These are phyloP conservation scores for Heteromeles arbutifolia DNA, from an alignment of 306 rosid species.

Conservation along the genomic window DNA sequence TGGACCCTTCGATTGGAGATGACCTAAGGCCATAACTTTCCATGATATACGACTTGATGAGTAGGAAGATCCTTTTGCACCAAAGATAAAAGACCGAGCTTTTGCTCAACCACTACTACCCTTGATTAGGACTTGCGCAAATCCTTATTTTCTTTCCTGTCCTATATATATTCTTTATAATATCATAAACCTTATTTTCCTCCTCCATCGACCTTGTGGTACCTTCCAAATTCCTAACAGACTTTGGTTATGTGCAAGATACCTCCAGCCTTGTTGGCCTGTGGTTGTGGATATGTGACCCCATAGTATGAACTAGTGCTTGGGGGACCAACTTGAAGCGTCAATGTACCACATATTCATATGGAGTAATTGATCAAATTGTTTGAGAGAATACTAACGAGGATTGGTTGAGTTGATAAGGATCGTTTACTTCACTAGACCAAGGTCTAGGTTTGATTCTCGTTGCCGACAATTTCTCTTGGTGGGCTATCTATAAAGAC, in stretches of 20 bases:
- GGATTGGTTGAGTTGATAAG: no score
- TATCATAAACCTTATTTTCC: background rate
- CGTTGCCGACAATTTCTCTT: no score
- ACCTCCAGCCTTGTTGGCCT: background rate
- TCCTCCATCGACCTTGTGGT: slow-evolving; percentile 6
- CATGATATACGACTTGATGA: background rate
- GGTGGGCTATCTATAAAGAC: no score
- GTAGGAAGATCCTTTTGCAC: background rate
- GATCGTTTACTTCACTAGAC: no score
- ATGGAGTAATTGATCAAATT: background rate
- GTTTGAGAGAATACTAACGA: background rate
- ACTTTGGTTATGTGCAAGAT: background rate
- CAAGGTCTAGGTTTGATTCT: no score
- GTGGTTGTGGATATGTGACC: background rate
- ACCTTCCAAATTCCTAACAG: background rate
- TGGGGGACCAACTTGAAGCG: background rate
- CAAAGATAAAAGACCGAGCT: background rate
- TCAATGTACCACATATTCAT: background rate
- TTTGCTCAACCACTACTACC: background rate
- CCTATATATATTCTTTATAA: background rate
- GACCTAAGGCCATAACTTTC: background rate
- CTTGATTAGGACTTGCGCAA: background rate
- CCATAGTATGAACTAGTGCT: background rate
- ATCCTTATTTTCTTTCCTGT: no score
- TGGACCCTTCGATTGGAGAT: no score